Percentiles rank a stretch among this genome's conserved stretches.
Evolutionary conservation across 1,284 basidiomycete genomes (phyloP).

Genomic region (Hemileia vastatrix): DNA sequence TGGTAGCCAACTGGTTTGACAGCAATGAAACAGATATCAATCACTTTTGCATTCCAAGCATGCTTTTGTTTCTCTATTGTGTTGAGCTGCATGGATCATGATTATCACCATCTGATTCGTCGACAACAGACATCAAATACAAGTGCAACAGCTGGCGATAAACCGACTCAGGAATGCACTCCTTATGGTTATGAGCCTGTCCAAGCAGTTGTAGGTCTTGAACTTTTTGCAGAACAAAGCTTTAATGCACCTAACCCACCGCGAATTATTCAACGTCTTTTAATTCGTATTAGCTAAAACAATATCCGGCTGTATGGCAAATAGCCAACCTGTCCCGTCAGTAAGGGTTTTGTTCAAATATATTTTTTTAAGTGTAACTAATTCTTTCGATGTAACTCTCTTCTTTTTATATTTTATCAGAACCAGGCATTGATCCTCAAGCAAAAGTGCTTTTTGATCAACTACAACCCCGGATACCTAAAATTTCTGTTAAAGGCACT

Average conservation of each 20-base stretch:
- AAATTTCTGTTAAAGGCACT: conserved; percentile 43
- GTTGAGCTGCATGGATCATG: no score
- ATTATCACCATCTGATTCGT: conserved; percentile 13
- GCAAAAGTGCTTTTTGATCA: conserved; percentile 8
- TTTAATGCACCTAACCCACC: neutral
- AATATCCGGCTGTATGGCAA: conserved; percentile 18
- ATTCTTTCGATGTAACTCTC: neutral
- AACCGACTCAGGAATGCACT: conserved; percentile 12
- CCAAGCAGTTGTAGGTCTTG: conserved; percentile 5
- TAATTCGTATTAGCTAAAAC: conserved; percentile 2
- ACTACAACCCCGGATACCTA: conserved; percentile 25
- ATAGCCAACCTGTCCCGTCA: conserved; percentile 22
- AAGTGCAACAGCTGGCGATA: conserved; percentile 6
- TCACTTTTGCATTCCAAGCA: no score
- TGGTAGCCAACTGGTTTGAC: no score
- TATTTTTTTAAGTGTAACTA: neutral
- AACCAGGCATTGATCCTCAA: conserved; percentile 18
- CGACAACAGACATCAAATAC: conserved; percentile 7
- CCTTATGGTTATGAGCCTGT: conserved; percentile 17
- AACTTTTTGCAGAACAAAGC: neutral
- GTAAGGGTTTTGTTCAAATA: neutral
- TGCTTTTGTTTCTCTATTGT: no score
- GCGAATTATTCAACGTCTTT: neutral
- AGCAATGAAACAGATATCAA: no score
- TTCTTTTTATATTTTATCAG: neutral